A percentile compares a stretch with the other conserved stretches of the same genome.
Evolutionary conservation across 2,329 filamentous ascomycete genomes (phyloP).

Genomic region (Aspergillus clavatus): DNA sequence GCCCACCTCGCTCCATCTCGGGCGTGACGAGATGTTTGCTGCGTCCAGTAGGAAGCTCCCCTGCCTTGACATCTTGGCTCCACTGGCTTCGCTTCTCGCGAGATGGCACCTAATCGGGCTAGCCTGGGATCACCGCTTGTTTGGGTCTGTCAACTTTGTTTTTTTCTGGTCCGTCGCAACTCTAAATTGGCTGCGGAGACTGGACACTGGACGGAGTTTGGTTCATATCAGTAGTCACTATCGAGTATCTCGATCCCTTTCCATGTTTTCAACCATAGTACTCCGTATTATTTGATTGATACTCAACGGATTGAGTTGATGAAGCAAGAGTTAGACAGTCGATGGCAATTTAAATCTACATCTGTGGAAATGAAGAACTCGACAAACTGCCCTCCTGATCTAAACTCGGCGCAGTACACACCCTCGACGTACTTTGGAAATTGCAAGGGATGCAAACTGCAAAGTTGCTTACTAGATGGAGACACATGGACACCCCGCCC

Average conservation of each 20-base stretch:
- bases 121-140: slow-evolving; percentile 12
- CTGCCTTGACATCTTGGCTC: not conserved
- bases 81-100: slow-evolving; percentile 19
- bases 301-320: no score
- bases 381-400: no score
- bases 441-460: no score
- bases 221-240: no score
- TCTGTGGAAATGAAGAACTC: no score
- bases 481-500: slow-evolving; percentile 1
- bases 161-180: slow-evolving; percentile 2
- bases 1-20: not conserved
- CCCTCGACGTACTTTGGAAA: no score
- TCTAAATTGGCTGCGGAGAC: slow-evolving; percentile 4
- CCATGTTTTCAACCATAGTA: not conserved
- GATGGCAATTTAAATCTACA: no score
- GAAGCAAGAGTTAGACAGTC: no score
- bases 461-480: not conserved
- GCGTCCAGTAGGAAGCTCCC: slow-evolving; percentile 6
- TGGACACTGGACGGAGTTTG: no score
- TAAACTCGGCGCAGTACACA: no score
- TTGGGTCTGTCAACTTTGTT: slow-evolving; percentile 9
- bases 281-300: no score
- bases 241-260: no score
- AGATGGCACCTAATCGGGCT: slow-evolving; percentile 21
- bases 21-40: not conserved